Percentiles rank a stretch among this genome's conserved stretches.
Evolutionary conservation across 768 basidiomycete species (phyloP).

Genomic region (Lactarius pseudohatsudake): DNA sequence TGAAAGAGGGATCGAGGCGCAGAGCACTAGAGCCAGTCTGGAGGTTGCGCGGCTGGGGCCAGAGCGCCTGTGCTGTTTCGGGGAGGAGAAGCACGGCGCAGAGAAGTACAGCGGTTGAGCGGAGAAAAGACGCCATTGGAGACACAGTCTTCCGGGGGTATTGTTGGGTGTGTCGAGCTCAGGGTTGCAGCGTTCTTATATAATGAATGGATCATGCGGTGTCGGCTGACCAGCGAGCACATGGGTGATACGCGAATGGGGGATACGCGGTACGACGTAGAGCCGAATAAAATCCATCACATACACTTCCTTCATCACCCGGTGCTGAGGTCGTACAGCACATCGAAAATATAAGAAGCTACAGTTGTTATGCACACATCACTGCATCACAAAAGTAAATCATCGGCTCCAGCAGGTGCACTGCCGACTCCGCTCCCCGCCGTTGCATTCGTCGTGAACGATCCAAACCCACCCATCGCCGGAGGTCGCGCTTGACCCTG

Average conservation of each 20-base stretch:
- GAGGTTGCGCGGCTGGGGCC: conserved; percentile 39
- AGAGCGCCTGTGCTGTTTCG: conserved; percentile 33
- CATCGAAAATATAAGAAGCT: not conserved
- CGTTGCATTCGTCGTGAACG: conserved; percentile 32
- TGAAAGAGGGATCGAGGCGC: conserved; percentile 49
- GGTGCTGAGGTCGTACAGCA: not conserved
- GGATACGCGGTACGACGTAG: not conserved
- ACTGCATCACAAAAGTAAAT: conserved; percentile 40
- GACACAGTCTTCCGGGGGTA: not conserved
- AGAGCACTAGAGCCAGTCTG: conserved; percentile 36
- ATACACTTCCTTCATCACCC: not conserved
- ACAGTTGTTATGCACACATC: not conserved
- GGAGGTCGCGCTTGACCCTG: conserved; percentile 27
- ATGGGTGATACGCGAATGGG: not conserved
- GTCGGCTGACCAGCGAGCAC: not conserved
- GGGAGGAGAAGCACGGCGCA: conserved; percentile 30
- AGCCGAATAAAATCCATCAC: not conserved
- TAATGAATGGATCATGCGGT: not conserved
- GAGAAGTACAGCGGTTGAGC: not conserved
- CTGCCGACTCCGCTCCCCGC: conserved; percentile 29
- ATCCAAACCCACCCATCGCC: conserved; percentile 33
- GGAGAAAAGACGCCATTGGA: not conserved
- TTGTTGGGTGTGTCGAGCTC: not conserved
- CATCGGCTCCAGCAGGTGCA: conserved; percentile 37
- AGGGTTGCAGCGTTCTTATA: not conserved